Percentiles rank a stretch among this genome's conserved stretches.
phyloP scores from a whole-genome alignment of 768 basidiomycete species.

The Podaxis carcinomalis region DNA sequence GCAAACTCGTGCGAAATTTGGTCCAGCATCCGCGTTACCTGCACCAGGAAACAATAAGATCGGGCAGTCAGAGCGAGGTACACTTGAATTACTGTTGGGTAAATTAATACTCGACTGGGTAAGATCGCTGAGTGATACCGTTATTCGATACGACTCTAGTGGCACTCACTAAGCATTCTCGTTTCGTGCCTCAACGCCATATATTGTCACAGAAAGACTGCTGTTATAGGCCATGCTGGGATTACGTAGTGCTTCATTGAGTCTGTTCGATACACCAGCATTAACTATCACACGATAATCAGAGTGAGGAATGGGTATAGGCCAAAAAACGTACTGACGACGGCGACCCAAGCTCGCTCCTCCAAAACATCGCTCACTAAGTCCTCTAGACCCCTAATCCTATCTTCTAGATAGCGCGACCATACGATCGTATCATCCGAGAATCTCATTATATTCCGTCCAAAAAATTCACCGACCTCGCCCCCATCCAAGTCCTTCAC shows the following conservation, averaged over 20 bases:
- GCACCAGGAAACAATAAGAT: no score
- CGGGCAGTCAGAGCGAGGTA: neutral
- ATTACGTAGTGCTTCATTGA: constrained; percentile 30
- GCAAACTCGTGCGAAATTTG: constrained; percentile 4
- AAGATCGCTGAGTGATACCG: neutral
- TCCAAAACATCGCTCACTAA: constrained; percentile 43
- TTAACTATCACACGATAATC: constrained; percentile 29
- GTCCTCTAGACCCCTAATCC: no score
- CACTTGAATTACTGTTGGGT: neutral
- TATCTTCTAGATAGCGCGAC: no score
- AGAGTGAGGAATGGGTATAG: neutral
- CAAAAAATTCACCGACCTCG: constrained; percentile 37
- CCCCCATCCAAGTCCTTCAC: constrained; percentile 61
- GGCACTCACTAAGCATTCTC: constrained; percentile 40
- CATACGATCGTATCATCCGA: constrained; percentile 32
- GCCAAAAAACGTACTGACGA: constrained; percentile 39
- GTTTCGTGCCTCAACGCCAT: constrained; percentile 25
- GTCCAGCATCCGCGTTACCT: neutral
- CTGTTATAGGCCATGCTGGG: constrained; percentile 43
- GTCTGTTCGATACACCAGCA: constrained; percentile 30
- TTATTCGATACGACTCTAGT: no score
- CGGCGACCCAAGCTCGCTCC: constrained; percentile 49
- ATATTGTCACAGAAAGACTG: constrained; percentile 36
- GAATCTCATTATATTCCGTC: constrained; percentile 22
- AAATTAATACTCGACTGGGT: neutral